Percentiles rank a stretch among this genome's conserved stretches.
Conservation (phyloP, 1,284 basidiomycete genomes). For the Calocybe gambosa region DNA sequence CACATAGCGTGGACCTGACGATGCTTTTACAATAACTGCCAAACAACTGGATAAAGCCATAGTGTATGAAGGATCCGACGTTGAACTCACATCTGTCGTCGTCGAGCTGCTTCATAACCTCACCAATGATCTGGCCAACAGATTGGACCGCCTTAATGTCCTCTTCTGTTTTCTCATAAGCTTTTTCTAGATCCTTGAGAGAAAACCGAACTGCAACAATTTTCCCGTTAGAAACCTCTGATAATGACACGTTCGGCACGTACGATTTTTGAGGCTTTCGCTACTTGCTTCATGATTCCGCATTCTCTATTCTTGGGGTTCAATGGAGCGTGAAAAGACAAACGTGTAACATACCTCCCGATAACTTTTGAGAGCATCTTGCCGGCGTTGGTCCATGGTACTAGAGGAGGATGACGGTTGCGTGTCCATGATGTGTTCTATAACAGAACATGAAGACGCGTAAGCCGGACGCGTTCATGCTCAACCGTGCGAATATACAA, state of each 20-base stretch:
- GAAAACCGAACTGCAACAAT: slow-evolving; percentile 64
- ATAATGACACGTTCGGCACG: slow-evolving; percentile 25
- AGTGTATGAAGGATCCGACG: background rate
- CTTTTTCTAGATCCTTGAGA: slow-evolving; percentile 82
- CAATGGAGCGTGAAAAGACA: slow-evolving; percentile 1
- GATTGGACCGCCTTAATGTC: slow-evolving; percentile 99
- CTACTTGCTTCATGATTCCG: slow-evolving; percentile 79
- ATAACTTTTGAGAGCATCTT: slow-evolving; percentile 62
- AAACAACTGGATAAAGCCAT: background rate
- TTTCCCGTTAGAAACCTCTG: background rate
- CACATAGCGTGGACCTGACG: slow-evolving; percentile 96
- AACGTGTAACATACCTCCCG: slow-evolving; percentile 43
- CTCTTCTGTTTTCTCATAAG: slow-evolving; percentile 95
- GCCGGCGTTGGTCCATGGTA: slow-evolving; percentile 53
- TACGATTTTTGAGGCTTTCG: slow-evolving; percentile 82
- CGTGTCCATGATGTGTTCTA: slow-evolving; percentile 36
- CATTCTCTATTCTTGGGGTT: slow-evolving; percentile 68
- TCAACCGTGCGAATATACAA: background rate
- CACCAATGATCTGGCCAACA: slow-evolving; percentile 98
- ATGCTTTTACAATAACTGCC: slow-evolving; percentile 97
- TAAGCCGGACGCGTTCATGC: slow-evolving; percentile 31
- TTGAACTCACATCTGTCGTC: slow-evolving; percentile 88
- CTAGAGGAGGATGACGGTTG: slow-evolving; percentile 52
- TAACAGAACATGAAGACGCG: slow-evolving; percentile 27
- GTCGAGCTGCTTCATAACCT: slow-evolving; percentile 98